These are phyloP conservation scores for Acanthochlamys bracteata DNA, from an alignment of 106 monocot species.

Conservation along the genomic window DNA sequence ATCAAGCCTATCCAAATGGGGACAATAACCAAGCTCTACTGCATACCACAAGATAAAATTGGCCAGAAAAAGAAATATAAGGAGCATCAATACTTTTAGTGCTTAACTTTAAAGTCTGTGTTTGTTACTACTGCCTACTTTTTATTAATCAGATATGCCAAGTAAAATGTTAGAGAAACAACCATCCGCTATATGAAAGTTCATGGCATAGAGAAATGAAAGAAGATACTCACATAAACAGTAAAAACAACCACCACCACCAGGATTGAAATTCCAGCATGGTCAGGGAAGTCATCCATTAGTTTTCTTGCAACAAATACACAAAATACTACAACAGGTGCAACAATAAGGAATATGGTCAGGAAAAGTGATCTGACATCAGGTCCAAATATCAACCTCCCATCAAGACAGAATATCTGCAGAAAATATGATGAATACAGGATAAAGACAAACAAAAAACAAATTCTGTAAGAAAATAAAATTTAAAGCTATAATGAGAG, in stretches of 20 bases:
- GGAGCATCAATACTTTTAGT: no score
- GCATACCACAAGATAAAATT: no score
- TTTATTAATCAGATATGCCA: no score
- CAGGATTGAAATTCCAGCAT: conserved; percentile 68
- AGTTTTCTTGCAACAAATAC: conserved; percentile 81
- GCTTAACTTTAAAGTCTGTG: no score
- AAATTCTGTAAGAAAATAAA: background rate
- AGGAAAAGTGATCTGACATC: conserved; percentile 84
- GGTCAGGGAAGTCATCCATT: conserved; percentile 64
- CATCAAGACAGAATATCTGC: conserved; percentile 80
- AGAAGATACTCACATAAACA: conserved; percentile 63
- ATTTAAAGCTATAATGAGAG: background rate
- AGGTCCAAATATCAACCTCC: conserved; percentile 94
- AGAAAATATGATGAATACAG: background rate
- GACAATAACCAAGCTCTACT: no score
- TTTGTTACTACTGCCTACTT: no score
- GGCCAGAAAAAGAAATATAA: no score
- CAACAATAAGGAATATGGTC: conserved; percentile 80
- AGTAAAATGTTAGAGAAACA: background rate
- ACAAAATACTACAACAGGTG: conserved; percentile 70
- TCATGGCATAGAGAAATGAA: background rate
- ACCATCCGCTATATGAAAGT: background rate
- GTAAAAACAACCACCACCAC: conserved; percentile 70
- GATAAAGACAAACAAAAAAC: background rate
- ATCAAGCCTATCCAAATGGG: no score